These are phyloP conservation scores for Didymella keratinophila DNA, from an alignment of 2,329 filamentous ascomycete species.

Conservation along the genomic window DNA sequence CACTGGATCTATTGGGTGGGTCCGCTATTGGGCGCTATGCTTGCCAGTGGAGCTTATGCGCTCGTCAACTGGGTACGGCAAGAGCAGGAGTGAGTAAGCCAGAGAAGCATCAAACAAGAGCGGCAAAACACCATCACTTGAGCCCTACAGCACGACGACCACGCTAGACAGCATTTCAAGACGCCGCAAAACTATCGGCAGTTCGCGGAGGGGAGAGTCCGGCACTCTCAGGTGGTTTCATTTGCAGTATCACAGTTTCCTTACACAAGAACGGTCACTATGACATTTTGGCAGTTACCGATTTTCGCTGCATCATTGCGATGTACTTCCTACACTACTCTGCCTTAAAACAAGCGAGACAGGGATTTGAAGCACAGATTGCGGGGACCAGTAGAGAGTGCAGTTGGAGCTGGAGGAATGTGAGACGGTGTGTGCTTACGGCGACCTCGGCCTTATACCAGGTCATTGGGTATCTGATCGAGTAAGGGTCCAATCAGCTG, in stretches of 20 bases:
- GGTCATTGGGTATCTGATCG: conserved; percentile 5
- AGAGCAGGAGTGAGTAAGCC: conserved; percentile 9
- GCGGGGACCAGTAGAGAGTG: conserved; percentile 11
- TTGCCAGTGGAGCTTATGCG: conserved; percentile 58
- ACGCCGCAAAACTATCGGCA: not conserved
- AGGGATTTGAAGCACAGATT: conserved; percentile 3
- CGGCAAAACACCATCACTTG: not conserved
- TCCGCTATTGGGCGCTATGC: conserved; percentile 50
- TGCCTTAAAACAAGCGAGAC: conserved; percentile 15
- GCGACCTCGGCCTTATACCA: conserved; percentile 12
- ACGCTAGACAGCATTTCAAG: conserved; percentile 2
- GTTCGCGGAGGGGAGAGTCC: not conserved
- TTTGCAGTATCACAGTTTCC: conserved; percentile 10
- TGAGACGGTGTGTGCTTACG: conserved; percentile 7
- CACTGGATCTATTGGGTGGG: conserved; percentile 57
- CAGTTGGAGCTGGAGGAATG: conserved; percentile 4
- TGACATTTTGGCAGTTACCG: conserved; percentile 2
- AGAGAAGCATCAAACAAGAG: not conserved
- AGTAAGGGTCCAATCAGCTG: conserved; percentile 5
- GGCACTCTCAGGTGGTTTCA: conserved; percentile 1
- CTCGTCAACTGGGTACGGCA: conserved; percentile 47
- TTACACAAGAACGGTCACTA: conserved; percentile 8
- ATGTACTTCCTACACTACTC: conserved; percentile 15
- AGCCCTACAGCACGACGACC: not conserved
- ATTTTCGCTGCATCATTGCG: conserved; percentile 7